Evolutionary conservation across 345 rosid genomes (phyloP).

Genomic region (Brassica carinata): DNA sequence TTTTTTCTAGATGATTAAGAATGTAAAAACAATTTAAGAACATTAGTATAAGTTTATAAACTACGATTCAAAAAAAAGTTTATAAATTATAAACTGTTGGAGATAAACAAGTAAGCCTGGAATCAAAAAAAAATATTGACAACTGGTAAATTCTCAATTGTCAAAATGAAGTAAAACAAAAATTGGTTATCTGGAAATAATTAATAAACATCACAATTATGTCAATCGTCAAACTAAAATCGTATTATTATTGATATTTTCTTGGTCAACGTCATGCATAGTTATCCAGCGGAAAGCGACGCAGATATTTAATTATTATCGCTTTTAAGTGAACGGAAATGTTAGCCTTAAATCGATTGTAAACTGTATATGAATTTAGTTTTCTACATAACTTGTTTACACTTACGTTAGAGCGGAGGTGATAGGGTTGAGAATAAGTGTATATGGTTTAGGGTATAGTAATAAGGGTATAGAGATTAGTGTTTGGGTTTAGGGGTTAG

Average conservation of each 20-base stretch:
- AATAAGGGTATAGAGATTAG: too few relatives aligned
- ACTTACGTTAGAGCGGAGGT: too few relatives aligned
- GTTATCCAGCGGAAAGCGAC: constrained; percentile 22
- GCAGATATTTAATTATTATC: constrained; percentile 8
- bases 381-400: too few relatives aligned
- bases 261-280: neutral
- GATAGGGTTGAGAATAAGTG: too few relatives aligned
- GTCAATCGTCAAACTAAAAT: constrained; percentile 17
- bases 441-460: too few relatives aligned
- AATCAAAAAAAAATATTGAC: neutral
- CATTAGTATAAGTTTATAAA: neutral
- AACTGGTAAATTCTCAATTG: neutral
- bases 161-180: neutral
- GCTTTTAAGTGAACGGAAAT: too few relatives aligned
- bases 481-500: too few relatives aligned
- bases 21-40: neutral
- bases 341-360: too few relatives aligned
- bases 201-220: neutral
- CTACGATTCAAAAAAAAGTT: neutral
- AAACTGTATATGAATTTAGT: too few relatives aligned
- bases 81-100: neutral
- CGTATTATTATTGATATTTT: neutral
- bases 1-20: neutral
- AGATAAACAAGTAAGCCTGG: neutral
- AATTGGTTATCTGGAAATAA: neutral